Evolutionary conservation across 2,329 filamentous ascomycete genomes (phyloP).

Genomic region (Fulvia fulva): DNA sequence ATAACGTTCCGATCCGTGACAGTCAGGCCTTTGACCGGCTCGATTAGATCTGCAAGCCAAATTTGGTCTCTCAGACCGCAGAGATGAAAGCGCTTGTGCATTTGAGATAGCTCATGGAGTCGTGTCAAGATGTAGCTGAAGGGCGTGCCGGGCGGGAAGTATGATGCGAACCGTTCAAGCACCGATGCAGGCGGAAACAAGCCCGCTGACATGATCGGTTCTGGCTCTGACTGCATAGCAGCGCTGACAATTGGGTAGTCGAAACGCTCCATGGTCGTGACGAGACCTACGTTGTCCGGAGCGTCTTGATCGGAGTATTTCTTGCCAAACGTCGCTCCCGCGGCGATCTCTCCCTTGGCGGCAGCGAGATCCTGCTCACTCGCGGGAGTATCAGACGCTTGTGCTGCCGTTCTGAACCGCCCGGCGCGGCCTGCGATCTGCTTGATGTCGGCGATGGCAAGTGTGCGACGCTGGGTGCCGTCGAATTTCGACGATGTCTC

Average conservation of each 20-base stretch:
- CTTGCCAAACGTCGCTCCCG: not conserved
- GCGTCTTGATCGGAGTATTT: not conserved
- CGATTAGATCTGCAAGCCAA: slow-evolving; percentile 68
- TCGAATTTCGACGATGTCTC: slow-evolving; percentile 72
- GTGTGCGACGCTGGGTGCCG: slow-evolving; percentile 52
- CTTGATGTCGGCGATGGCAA: slow-evolving; percentile 77
- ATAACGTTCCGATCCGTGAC: slow-evolving; percentile 73
- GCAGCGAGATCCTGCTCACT: slow-evolving; percentile 27
- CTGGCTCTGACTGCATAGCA: slow-evolving; percentile 61
- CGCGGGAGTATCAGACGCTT: slow-evolving; percentile 36
- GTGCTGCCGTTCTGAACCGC: slow-evolving; percentile 69
- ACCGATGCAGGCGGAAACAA: slow-evolving; percentile 68
- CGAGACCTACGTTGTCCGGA: slow-evolving; percentile 53
- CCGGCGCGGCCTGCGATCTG: slow-evolving; percentile 94
- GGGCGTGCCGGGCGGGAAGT: slow-evolving; percentile 76
- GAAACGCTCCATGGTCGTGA: slow-evolving; percentile 70
- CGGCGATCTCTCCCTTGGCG: slow-evolving; percentile 22
- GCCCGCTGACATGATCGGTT: slow-evolving; percentile 66
- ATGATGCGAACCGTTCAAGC: slow-evolving; percentile 71
- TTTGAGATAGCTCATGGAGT: slow-evolving; percentile 63
- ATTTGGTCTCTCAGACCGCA: slow-evolving; percentile 62
- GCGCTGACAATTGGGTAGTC: slow-evolving; percentile 62
- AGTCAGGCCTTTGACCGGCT: slow-evolving; percentile 62
- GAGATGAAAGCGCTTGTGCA: slow-evolving; percentile 66
- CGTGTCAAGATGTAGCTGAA: slow-evolving; percentile 78